Conservation (phyloP, 768 basidiomycete genomes). For the Podaxis rugospora region DNA sequence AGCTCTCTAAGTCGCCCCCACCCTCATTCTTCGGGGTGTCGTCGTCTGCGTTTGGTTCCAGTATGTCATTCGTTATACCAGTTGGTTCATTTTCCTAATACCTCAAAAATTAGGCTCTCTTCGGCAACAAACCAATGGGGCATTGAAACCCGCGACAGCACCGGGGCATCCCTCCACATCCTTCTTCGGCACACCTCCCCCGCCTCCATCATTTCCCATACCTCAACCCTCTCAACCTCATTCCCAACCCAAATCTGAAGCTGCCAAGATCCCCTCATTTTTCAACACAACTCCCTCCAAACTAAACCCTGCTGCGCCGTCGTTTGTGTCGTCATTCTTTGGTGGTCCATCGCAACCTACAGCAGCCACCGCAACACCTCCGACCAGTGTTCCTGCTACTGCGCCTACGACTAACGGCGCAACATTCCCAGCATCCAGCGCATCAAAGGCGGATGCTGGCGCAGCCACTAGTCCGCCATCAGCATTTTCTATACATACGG, state of each 20-base stretch:
- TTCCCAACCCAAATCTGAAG: not conserved
- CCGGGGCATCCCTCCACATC: not conserved
- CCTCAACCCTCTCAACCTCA: too few relatives aligned
- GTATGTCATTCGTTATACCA: not conserved
- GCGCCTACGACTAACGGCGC: not conserved
- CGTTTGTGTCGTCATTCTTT: constrained; percentile 19
- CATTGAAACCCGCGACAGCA: not conserved
- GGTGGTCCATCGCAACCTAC: not conserved
- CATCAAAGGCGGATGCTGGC: not conserved
- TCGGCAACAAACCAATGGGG: not conserved
- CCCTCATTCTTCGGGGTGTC: not conserved
- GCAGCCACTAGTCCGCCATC: not conserved
- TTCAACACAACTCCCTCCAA: constrained; percentile 9
- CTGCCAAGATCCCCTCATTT: not conserved
- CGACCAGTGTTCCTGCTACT: not conserved
- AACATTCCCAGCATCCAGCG: not conserved
- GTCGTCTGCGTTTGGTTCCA: not conserved
- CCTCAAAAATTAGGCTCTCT: not conserved
- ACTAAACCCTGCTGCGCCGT: constrained; percentile 19
- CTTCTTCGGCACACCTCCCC: not conserved
- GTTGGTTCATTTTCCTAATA: not conserved
- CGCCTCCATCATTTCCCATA: not conserved
- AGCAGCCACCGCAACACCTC: constrained; percentile 2
- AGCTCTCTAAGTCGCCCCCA: not conserved
- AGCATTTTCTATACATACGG: not conserved